A percentile compares a stretch with the other conserved stretches of the same genome.
phyloP scores from a whole-genome alignment of 495 filamentous ascomycete species.

The Penicillium roqueforti region DNA sequence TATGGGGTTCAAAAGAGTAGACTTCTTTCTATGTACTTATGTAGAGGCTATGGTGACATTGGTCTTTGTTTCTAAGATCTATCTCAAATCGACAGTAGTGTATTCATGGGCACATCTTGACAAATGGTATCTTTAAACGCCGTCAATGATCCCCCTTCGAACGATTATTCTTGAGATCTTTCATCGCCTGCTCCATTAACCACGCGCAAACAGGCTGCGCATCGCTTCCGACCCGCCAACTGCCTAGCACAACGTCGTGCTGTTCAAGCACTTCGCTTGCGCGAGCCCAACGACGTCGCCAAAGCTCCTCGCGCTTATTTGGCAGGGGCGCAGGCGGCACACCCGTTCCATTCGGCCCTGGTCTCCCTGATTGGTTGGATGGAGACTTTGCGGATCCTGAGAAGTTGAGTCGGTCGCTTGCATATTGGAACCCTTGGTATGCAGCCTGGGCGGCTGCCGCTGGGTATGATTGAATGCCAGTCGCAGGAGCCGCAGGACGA shows the following conservation, averaged over 20 bases:
- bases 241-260: conserved; percentile 69
- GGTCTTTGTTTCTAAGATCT: too few species aligned
- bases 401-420: conserved; percentile 31
- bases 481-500: conserved; percentile 15
- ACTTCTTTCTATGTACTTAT: background rate
- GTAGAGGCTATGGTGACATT: too few species aligned
- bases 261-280: conserved; percentile 66
- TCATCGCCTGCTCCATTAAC: conserved; percentile 46
- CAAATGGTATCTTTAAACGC: background rate
- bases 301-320: conserved; percentile 80
- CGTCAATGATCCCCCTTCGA: background rate
- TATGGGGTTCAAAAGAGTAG: background rate
- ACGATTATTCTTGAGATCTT: conserved; percentile 13
- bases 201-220: conserved; percentile 54
- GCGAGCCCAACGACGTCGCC: conserved; percentile 71
- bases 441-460: conserved; percentile 30
- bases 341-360: conserved; percentile 16
- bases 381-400: conserved; percentile 22
- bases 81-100: too few species aligned
- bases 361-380: conserved; percentile 25
- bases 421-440: conserved; percentile 32
- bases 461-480: conserved; percentile 27
- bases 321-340: conserved; percentile 29
- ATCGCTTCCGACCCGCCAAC: conserved; percentile 84
- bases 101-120: background rate